A percentile compares a stretch with the other conserved stretches of the same genome.
These are phyloP conservation scores for Paecilomyces sp. DNA, from an alignment of 2,329 filamentous ascomycete species.

Conservation along the genomic window DNA sequence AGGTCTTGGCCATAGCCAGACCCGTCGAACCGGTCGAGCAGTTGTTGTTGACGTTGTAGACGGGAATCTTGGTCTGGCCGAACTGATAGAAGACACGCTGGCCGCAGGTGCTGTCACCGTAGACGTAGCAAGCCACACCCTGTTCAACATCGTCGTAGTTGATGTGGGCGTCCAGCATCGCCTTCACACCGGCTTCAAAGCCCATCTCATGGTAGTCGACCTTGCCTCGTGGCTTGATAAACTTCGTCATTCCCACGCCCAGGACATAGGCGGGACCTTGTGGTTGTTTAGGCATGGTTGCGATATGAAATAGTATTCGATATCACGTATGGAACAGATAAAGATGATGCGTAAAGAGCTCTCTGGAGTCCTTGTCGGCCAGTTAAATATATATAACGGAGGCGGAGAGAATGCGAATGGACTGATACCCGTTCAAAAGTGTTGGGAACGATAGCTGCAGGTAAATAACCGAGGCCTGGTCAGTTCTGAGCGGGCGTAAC, in stretches of 20 bases:
- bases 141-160: conserved; percentile 95
- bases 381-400: not conserved
- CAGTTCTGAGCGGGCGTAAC: not conserved
- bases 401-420: not conserved
- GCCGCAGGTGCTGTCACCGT: conserved; percentile 89
- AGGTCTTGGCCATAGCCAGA: conserved; percentile 71
- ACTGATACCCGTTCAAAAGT: not conserved
- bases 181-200: conserved; percentile 86
- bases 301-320: conserved; percentile 27
- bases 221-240: conserved; percentile 92
- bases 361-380: not conserved
- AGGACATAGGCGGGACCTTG: conserved; percentile 69
- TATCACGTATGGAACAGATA: not conserved
- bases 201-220: conserved; percentile 93
- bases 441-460: not conserved
- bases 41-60: conserved; percentile 99
- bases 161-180: conserved; percentile 68
- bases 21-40: conserved; percentile 94
- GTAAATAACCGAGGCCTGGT: not conserved
- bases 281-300: conserved; percentile 46
- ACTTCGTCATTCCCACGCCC: conserved; percentile 98
- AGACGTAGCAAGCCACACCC: conserved; percentile 95
- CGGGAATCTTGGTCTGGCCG: conserved; percentile 91
- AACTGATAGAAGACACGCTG: conserved; percentile 99
- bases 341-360: not conserved